Evolutionary conservation across 805 yeast genomes (phyloP).

Genomic region (Metschnikowia arizonensis): DNA sequence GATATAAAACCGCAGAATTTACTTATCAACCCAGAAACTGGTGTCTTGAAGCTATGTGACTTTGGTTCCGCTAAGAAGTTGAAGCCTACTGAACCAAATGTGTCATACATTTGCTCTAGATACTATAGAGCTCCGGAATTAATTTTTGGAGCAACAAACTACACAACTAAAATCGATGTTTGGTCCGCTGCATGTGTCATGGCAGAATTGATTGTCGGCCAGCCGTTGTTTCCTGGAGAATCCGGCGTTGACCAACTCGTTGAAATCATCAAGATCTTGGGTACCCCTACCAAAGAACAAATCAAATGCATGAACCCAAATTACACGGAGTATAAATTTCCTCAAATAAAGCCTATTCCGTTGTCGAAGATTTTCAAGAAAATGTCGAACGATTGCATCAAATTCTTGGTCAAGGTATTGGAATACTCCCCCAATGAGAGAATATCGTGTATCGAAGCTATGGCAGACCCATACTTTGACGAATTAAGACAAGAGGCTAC

Average conservation of each 20-base stretch:
- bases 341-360: conserved; percentile 78
- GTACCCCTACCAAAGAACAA: conserved; percentile 92
- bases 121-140: conserved; percentile 97
- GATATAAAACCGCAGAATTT: conserved; percentile 90
- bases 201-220: conserved; percentile 94
- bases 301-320: conserved; percentile 93
- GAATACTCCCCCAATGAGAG: conserved; percentile 69
- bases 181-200: conserved; percentile 99
- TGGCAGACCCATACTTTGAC: conserved; percentile 52
- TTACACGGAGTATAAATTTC: conserved; percentile 96
- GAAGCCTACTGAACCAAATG: conserved; percentile 89
- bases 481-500: conserved; percentile 42
- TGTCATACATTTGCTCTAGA: conserved; percentile 92
- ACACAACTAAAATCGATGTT: conserved; percentile 92
- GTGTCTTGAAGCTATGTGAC: conserved; percentile 88
- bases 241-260: conserved; percentile 96
- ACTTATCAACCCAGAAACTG: conserved; percentile 78
- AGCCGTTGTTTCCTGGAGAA: conserved; percentile 97
- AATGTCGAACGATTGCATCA: conserved; percentile 49
- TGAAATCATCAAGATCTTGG: conserved; percentile 91
- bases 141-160: conserved; percentile 94
- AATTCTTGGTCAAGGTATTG: conserved; percentile 52
- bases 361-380: conserved; percentile 61
- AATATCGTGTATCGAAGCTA: conserved; percentile 52
- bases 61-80: conserved; percentile 93